Evolutionary conservation across 176 grass and related monocot species (phyloP), one percentile per base, ranked within the genome.

Genomic region (Oryza rufipogon): DNA sequence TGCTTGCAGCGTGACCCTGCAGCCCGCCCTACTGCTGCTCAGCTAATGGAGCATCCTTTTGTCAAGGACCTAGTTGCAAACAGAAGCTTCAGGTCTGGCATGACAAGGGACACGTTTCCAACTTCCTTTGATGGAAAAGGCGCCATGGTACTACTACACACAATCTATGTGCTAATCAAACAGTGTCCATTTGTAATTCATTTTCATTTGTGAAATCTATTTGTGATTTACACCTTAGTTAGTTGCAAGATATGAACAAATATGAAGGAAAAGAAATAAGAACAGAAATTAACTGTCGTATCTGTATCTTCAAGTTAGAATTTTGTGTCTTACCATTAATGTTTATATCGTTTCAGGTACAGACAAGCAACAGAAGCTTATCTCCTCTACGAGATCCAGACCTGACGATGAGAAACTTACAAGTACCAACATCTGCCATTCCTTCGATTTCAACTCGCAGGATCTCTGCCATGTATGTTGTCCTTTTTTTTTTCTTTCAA

Each of bases 1-100:
- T 99, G 97, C 47, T 90, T 99, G 49, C 97, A 99, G 76, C 91
- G 97, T 73, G 97, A 99, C 68, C 97, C 97, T 75, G 83, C 89
- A 34, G 86, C 88, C 14, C 93, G 97, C 25, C 97, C 97, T 68
- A 96, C 97, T 66, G 97, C 97, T 68, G 74, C 83, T 71, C 84
- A 94, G 64, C 81, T 99, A 74, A 78, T 99, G 69, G 91, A 92
- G 66, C 97, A 99, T 78, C 68, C 91, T 61, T 99, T 95, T 87
- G 93, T 99, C 45, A 89, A 91, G 86, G 96, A 92, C 45, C 86
- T 92, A 70, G 74, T 76, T 30, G 49, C 74, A 52, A 58, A 63
- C 69, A 87, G 84, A 71, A 15, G 61, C 78, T 84, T 81, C 74
- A 98, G 89, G 66, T 70, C 77, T 61, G 78, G 88, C 74, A 82